Evolutionary conservation across 768 basidiomycete genomes (phyloP).

Genomic region (Daedaleopsis nitida): DNA sequence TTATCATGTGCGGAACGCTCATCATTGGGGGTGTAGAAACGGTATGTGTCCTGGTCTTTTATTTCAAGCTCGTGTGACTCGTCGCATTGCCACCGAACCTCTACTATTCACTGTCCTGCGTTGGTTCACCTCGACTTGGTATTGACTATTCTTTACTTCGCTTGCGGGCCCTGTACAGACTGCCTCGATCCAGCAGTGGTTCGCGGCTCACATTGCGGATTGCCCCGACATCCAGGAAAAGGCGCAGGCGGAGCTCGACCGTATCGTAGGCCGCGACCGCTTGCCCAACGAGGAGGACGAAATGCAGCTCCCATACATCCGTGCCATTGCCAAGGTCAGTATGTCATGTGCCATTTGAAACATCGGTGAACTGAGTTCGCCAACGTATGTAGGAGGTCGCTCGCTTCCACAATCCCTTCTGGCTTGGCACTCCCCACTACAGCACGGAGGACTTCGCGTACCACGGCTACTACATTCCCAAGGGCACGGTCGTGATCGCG

Average conservation of each 20-base stretch:
- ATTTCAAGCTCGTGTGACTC: no score
- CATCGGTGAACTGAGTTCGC: neutral
- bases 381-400: slow-evolving; percentile 19
- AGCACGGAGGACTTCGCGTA: slow-evolving; percentile 34
- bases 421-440: slow-evolving; percentile 33
- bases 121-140: no score
- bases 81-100: no score
- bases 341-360: neutral
- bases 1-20: slow-evolving; percentile 43
- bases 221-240: slow-evolving; percentile 29
- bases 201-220: slow-evolving; percentile 24
- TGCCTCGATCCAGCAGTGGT: slow-evolving; percentile 37
- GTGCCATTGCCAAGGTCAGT: slow-evolving; percentile 31
- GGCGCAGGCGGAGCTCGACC: slow-evolving; percentile 34
- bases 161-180: slow-evolving; percentile 28
- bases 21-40: slow-evolving; percentile 50
- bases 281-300: slow-evolving; percentile 29
- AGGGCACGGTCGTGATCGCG: slow-evolving; percentile 29
- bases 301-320: slow-evolving; percentile 27
- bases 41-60: slow-evolving; percentile 32
- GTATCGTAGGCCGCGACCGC: slow-evolving; percentile 24
- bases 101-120: no score
- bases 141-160: neutral
- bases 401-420: slow-evolving; percentile 30
- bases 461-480: slow-evolving; percentile 33